Percentiles rank a stretch among this genome's conserved stretches.
Evolutionary conservation across 768 basidiomycete species (phyloP).

Genomic region (Lactarius tabidus): DNA sequence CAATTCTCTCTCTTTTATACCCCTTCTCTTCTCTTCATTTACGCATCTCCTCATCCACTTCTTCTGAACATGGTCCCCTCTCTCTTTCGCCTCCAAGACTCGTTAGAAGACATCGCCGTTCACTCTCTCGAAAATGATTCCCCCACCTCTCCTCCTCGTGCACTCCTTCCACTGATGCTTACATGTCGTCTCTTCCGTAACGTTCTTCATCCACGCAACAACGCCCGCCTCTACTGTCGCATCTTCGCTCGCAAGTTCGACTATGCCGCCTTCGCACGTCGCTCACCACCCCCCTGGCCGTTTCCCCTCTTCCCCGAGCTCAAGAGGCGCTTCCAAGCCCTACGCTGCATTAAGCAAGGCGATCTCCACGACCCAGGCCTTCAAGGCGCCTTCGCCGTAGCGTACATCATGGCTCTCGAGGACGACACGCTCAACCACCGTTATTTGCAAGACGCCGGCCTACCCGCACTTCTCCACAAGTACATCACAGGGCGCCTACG

Average conservation of each 20-base stretch:
- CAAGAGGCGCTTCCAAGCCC: slow-evolving; percentile 15
- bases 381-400: slow-evolving; percentile 9
- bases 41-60: slow-evolving; percentile 1
- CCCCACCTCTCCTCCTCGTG: slow-evolving; percentile 53
- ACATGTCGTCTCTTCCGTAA: slow-evolving; percentile 47
- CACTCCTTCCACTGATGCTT: slow-evolving; percentile 50
- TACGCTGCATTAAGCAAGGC: slow-evolving; percentile 13
- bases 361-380: slow-evolving; percentile 11
- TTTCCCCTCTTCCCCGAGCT: slow-evolving; percentile 41
- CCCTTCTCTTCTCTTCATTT: slow-evolving; percentile 4
- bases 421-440: slow-evolving; percentile 20
- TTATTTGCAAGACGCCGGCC: slow-evolving; percentile 11
- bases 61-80: slow-evolving; percentile 7
- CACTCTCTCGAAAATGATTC: slow-evolving; percentile 44
- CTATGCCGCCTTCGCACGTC: slow-evolving; percentile 42
- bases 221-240: slow-evolving; percentile 64
- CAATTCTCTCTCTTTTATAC: slow-evolving; percentile 17
- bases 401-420: slow-evolving; percentile 25
- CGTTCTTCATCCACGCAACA: slow-evolving; percentile 47
- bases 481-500: slow-evolving; percentile 16
- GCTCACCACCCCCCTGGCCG: slow-evolving; percentile 44
- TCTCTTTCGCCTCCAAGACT: slow-evolving; percentile 43
- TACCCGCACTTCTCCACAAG: slow-evolving; percentile 14
- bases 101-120: slow-evolving; percentile 73
- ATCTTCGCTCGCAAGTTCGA: slow-evolving; percentile 73